Base-by-base conservation (phyloP, 345 rosid species). In the Rhodomyrtus tomentosa region DNA sequence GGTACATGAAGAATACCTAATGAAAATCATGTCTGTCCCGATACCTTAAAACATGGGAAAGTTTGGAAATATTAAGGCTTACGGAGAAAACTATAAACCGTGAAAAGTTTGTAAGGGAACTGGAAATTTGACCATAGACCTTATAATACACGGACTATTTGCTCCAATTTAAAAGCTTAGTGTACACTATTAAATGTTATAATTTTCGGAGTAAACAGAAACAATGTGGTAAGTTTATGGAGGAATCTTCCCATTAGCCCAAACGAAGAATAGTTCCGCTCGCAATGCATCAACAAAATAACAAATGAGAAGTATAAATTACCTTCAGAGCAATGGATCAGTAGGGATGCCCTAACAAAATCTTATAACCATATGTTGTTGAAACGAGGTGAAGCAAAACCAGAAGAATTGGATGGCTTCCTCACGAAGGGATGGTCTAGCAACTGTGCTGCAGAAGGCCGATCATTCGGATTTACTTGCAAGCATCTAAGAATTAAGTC, bases 361-460 rank as follows among this genome's bases (percentile, higher is more conserved):
- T 22, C 74, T 32, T 1, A 16, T 15, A 40, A 16, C 22, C 10
- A 62, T 29, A 3, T 15, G 74, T 15, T 62, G 40, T 7, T 15
- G 20, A 7, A 62, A 62, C 40, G 29, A 29, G 74, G 85, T 76
- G 72, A 59, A 20, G 79, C 82, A 10, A 82, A 76, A 24, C 50
- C 80, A 13, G 58, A 76, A 21, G 82, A 49, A 25, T 83, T 32
- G 14, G n/a, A 22, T 16, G 83, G 79, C 80, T 73, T 55, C 83
- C 42, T 83, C 85, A 86, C 85, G 50, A 86, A 86, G 21, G 83
- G 87, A 79, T 86, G 87, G 59, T 83, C 49, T 22, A 84, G 53
- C 21, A 87, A 76, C 45, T 74, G 81, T 5, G 56, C 55, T 15
- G 88, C 83, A 1, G 85, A 54, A 2, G 85, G 86, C 11, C 83